Evolutionary conservation across 768 basidiomycete species (phyloP).

Genomic region (Fibroporia radiculosa): DNA sequence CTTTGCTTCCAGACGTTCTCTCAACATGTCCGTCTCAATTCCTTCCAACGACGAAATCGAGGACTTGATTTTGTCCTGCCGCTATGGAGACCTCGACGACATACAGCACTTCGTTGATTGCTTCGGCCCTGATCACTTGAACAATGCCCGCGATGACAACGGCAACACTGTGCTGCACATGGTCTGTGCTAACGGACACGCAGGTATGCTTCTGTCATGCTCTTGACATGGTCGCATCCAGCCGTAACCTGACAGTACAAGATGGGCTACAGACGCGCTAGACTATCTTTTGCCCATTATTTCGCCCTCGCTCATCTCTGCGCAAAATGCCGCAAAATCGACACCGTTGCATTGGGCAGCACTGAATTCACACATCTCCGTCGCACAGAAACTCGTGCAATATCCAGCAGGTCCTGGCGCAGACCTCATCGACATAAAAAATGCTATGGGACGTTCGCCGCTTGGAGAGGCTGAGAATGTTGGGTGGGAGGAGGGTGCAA

Average conservation of each 20-base stretch:
- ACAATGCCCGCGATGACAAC: conserved; percentile 57
- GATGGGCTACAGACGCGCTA: conserved; percentile 57
- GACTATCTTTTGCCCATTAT: conserved; percentile 62
- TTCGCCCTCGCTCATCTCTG: conserved; percentile 44
- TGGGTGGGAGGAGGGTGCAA: conserved; percentile 79
- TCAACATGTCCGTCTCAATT: conserved; percentile 9
- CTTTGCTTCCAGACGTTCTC: too few relatives aligned
- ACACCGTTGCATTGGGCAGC: conserved; percentile 92
- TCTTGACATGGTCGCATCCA: not conserved
- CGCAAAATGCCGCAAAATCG: conserved; percentile 64
- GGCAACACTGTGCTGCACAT: conserved; percentile 82
- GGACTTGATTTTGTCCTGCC: conserved; percentile 73
- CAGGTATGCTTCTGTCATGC: conserved; percentile 42
- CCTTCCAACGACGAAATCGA: conserved; percentile 41
- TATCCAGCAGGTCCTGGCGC: conserved; percentile 51
- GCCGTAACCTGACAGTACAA: conserved; percentile 36
- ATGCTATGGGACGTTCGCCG: conserved; percentile 64
- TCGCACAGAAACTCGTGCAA: conserved; percentile 52
- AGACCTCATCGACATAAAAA: conserved; percentile 70
- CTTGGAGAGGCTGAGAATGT: conserved; percentile 74
- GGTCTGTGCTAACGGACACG: conserved; percentile 83
- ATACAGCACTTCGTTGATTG: conserved; percentile 55
- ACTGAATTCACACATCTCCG: conserved; percentile 66
- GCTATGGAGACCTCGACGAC: conserved; percentile 85
- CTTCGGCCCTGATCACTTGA: conserved; percentile 45